phyloP scores from a whole-genome alignment of 2,329 filamentous ascomycete genomes.

The Cladosporium sp. region DNA sequence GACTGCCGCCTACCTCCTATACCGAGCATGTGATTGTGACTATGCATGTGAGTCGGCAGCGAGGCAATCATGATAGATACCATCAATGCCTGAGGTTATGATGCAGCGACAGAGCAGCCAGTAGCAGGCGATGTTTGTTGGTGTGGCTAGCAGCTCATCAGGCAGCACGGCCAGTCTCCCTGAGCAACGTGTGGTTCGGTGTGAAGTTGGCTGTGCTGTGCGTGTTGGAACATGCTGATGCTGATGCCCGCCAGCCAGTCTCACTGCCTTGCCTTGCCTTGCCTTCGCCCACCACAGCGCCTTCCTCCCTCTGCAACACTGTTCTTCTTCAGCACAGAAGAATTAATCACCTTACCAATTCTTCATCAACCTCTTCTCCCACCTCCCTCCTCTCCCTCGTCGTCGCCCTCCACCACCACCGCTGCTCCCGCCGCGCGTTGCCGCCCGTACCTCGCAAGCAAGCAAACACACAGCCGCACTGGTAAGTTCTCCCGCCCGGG shows the following conservation, averaged over 20 bases:
- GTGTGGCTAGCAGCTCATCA: background rate
- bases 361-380: background rate
- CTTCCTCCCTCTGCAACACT: background rate
- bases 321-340: background rate
- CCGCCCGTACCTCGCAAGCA: background rate
- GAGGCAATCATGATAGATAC: background rate
- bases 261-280: background rate
- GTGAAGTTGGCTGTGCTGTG: background rate
- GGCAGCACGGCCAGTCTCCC: slow-evolving; percentile 7
- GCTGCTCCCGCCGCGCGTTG: background rate
- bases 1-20: background rate
- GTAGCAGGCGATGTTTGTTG: background rate
- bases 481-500: slow-evolving; percentile 10
- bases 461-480: slow-evolving; percentile 19
- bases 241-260: background rate
- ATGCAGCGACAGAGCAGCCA: background rate
- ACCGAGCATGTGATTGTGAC: background rate
- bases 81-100: background rate
- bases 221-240: slow-evolving; percentile 10
- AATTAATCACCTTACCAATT: background rate
- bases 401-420: background rate
- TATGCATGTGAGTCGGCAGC: background rate
- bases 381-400: background rate
- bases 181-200: slow-evolving; percentile 4
- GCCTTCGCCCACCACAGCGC: background rate